phyloP scores from a whole-genome alignment of 2,329 filamentous ascomycete species.

The Gaeumannomyces sp. region DNA sequence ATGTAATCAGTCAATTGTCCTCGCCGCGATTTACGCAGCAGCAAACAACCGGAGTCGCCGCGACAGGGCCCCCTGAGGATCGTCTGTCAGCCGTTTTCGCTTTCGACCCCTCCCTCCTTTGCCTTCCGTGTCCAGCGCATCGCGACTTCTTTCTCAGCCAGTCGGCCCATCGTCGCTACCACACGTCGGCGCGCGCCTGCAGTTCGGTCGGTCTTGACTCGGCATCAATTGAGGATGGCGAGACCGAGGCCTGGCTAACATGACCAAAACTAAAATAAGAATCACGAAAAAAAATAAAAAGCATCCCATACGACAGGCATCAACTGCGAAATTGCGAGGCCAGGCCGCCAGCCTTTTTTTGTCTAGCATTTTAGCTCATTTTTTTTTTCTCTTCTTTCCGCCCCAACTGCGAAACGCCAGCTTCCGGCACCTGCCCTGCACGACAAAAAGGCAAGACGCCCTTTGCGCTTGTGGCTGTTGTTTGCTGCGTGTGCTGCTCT shows the following conservation, averaged over 20 bases:
- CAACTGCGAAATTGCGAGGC: no score
- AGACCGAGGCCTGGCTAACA: neutral
- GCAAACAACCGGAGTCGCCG: neutral
- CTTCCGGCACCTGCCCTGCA: neutral
- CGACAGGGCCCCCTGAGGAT: neutral
- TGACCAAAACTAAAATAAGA: neutral
- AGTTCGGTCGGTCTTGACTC: neutral
- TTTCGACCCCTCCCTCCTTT: neutral
- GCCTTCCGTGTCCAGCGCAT: neutral
- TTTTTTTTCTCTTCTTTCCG: neutral
- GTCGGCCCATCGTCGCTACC: no score
- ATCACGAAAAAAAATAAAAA: no score
- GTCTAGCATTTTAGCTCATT: neutral
- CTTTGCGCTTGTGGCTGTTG: neutral
- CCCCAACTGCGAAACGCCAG: neutral
- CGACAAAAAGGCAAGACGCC: neutral
- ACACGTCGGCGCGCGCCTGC: no score
- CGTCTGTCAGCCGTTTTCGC: neutral
- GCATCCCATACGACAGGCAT: no score
- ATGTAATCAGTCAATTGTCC: neutral
- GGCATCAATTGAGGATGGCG: no score
- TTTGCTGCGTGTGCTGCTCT: neutral
- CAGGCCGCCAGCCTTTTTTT: no score
- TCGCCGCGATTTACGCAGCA: neutral
- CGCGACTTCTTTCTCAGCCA: neutral